Conservation (phyloP, 75 land plant genomes). For the Ceratopteris richardii region DNA sequence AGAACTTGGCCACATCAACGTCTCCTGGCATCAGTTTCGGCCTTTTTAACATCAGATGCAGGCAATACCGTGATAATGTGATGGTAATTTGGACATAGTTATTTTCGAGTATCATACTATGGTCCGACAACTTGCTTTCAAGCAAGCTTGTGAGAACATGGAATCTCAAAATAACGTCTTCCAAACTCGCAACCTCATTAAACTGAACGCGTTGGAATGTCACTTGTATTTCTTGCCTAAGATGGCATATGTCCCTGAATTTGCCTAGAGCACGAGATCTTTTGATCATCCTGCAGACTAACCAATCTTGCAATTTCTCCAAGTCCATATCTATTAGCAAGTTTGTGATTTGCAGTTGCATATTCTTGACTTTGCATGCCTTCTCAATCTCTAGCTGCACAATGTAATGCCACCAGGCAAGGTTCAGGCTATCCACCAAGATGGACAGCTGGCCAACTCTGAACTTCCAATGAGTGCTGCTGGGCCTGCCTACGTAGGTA, state of each 20-base stretch:
- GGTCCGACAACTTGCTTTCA: background rate
- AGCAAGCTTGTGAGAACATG: background rate
- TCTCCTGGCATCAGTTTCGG: constrained; percentile 1
- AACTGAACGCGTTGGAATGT: background rate
- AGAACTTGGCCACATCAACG: background rate
- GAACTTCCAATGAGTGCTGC: background rate
- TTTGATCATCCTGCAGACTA: background rate
- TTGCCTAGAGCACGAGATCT: background rate
- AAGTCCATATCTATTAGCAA: background rate
- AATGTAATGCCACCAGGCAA: background rate
- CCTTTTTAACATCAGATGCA: constrained; percentile 1
- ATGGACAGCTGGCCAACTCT: background rate
- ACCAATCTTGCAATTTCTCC: background rate
- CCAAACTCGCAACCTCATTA: background rate
- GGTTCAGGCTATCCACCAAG: background rate
- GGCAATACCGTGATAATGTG: background rate
- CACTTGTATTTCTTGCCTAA: background rate
- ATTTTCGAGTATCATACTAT: background rate
- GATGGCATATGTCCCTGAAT: background rate
- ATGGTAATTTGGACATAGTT: background rate
- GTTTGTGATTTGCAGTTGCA: background rate
- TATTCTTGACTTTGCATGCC: background rate
- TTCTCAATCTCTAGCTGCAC: background rate
- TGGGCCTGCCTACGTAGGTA: background rate
- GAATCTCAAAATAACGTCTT: background rate